phyloP scores from a whole-genome alignment of 1,139 yeast species.

The Lodderomyces orthopsilosis region DNA sequence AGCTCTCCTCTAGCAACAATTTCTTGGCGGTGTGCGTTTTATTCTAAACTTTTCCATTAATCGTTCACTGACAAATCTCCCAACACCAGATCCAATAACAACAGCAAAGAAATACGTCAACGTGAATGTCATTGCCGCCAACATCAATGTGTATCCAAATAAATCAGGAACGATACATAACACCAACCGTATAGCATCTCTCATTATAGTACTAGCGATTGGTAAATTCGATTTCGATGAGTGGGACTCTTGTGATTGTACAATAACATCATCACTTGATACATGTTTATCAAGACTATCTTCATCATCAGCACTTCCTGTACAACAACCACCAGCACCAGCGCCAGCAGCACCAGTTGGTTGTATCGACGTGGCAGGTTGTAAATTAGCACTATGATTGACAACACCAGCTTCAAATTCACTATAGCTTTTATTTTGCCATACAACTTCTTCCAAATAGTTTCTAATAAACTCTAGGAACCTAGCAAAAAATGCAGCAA shows the following conservation, averaged over 20 bases:
- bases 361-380: constrained; percentile 3
- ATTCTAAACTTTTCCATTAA: constrained; percentile 21
- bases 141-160: constrained; percentile 69
- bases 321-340: constrained; percentile 1
- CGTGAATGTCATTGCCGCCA: constrained; percentile 72
- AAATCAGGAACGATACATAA: constrained; percentile 61
- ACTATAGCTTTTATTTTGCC: constrained; percentile 39
- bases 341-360: background rate
- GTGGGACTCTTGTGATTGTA: constrained; percentile 3
- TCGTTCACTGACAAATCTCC: constrained; percentile 66
- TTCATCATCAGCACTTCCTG: constrained; percentile 1
- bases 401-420: constrained; percentile 13
- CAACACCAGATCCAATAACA: constrained; percentile 63
- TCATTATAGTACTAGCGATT: constrained; percentile 28
- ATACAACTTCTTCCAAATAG: constrained; percentile 65
- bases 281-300: constrained; percentile 6
- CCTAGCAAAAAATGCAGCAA: constrained; percentile 55
- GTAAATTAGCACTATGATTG: constrained; percentile 10
- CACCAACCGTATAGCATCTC: constrained; percentile 55
- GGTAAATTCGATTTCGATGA: constrained; percentile 13
- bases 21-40: constrained; percentile 10
- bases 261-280: constrained; percentile 5
- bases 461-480: constrained; percentile 57
- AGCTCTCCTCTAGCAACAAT: constrained; percentile 11
- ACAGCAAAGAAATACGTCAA: constrained; percentile 69